phyloP scores from a whole-genome alignment of 345 rosid genomes.

The Gossypium rotundifolium region DNA sequence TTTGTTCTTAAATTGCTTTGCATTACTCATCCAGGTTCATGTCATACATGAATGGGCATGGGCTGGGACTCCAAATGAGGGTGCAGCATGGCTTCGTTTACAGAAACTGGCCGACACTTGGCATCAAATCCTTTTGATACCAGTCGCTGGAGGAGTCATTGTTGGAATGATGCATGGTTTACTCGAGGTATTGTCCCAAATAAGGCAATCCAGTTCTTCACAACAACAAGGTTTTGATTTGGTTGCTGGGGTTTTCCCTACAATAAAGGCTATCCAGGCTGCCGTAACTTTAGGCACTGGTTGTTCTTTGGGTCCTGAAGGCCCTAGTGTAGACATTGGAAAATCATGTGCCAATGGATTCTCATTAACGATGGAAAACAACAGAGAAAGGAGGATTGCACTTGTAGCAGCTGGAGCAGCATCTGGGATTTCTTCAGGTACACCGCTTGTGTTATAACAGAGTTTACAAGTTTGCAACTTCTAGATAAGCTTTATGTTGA shows the following conservation, averaged over 20 bases:
- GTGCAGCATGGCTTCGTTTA: slow-evolving; percentile 91
- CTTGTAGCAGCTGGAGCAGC: slow-evolving; percentile 99
- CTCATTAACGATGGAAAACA: slow-evolving; percentile 90
- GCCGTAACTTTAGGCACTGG: slow-evolving; percentile 94
- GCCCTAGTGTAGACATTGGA: slow-evolving; percentile 97
- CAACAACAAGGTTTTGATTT: slow-evolving; percentile 71
- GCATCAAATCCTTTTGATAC: slow-evolving; percentile 90
- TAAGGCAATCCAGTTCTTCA: slow-evolving; percentile 62
- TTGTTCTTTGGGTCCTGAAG: slow-evolving; percentile 95
- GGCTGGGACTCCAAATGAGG: slow-evolving; percentile 97
- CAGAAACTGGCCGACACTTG: slow-evolving; percentile 86
- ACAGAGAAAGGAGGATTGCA: slow-evolving; percentile 91
- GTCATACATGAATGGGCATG: slow-evolving; percentile 95
- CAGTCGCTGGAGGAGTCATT: slow-evolving; percentile 86
- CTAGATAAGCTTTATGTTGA: not conserved
- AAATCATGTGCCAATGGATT: slow-evolving; percentile 92
- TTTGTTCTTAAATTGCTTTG: not conserved
- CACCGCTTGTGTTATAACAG: not conserved
- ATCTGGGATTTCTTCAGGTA: slow-evolving; percentile 95
- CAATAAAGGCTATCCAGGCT: slow-evolving; percentile 91
- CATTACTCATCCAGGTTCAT: slow-evolving; percentile 53
- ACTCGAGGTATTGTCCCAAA: slow-evolving; percentile 80
- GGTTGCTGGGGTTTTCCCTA: slow-evolving; percentile 78
- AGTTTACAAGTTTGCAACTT: not conserved
- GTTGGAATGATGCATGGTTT: slow-evolving; percentile 99